phyloP scores from a whole-genome alignment of 1,284 basidiomycete species.

The Ganoderma lingzhi region DNA sequence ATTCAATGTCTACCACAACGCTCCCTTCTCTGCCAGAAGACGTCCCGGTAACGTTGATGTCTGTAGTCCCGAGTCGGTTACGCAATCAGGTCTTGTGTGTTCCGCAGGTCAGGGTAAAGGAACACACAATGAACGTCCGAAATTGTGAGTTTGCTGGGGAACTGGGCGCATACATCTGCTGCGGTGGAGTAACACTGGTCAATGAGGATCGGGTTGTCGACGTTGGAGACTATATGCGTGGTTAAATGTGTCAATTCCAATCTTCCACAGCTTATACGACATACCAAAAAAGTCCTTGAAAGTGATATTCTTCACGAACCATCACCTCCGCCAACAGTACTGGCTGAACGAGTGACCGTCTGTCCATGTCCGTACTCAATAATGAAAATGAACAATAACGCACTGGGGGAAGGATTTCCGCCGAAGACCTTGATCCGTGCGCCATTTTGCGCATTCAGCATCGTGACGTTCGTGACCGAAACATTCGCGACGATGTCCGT shows the following conservation, averaged over 20 bases:
- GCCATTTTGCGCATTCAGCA: constrained; percentile 69
- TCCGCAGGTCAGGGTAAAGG: background rate
- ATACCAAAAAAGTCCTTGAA: constrained; percentile 51
- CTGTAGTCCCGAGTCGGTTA: constrained; percentile 21
- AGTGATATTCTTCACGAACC: constrained; percentile 67
- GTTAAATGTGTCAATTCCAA: background rate
- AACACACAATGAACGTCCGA: constrained; percentile 50
- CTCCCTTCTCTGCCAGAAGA: constrained; percentile 46
- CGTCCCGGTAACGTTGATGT: constrained; percentile 48
- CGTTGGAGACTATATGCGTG: constrained; percentile 50
- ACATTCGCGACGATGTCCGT: constrained; percentile 76
- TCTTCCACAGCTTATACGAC: background rate
- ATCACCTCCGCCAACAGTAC: constrained; percentile 58
- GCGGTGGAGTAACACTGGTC: constrained; percentile 67
- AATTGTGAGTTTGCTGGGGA: constrained; percentile 58
- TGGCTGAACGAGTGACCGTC: constrained; percentile 27
- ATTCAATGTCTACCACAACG: constrained; percentile 49
- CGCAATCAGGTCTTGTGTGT: too few relatives aligned
- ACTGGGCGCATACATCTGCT: constrained; percentile 53
- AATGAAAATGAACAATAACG: background rate
- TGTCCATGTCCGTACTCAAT: background rate
- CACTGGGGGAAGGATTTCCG: constrained; percentile 47
- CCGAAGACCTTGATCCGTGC: constrained; percentile 76
- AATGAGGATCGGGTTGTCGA: constrained; percentile 64
- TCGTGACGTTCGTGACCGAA: constrained; percentile 61